phyloP scores from a whole-genome alignment of 2,329 filamentous ascomycete species.

The Hypoxylon sp. region DNA sequence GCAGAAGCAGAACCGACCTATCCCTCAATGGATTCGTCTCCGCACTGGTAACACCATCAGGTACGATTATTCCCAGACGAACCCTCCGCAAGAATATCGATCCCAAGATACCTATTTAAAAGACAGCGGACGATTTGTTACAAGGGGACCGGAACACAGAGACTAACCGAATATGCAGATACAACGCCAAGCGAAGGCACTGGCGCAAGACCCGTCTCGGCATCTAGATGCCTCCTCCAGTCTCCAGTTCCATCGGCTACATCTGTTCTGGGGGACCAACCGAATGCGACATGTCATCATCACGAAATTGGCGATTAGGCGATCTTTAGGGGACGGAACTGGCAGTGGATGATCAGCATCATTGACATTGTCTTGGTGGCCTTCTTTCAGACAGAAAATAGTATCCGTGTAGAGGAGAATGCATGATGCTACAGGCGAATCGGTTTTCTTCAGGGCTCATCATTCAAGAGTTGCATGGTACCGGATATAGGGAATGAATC shows the following conservation, averaged over 20 bases:
- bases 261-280: conserved; percentile 36
- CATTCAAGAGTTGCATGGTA: conserved; percentile 60
- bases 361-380: conserved; percentile 36
- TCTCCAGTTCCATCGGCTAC: conserved; percentile 52
- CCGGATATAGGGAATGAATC: conserved; percentile 63
- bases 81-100: conserved; percentile 29
- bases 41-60: conserved; percentile 99
- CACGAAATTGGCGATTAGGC: conserved; percentile 34
- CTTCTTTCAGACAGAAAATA: conserved; percentile 20
- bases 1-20: conserved; percentile 99
- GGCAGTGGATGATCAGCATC: conserved; percentile 35
- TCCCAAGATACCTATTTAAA: conserved; percentile 14
- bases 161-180: conserved; percentile 71
- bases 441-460: conserved; percentile 52
- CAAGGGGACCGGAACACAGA: conserved; percentile 4
- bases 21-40: conserved; percentile 99
- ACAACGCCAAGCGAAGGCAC: conserved; percentile 99
- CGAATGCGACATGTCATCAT: conserved; percentile 43
- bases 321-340: conserved; percentile 29
- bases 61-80: conserved; percentile 70
- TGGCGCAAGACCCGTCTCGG: conserved; percentile 99
- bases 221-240: conserved; percentile 81
- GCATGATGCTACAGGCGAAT: conserved; percentile 48
- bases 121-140: not conserved
- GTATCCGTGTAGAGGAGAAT: conserved; percentile 37